Conservation (phyloP, 768 basidiomycete genomes). For the Suillus americanus region DNA sequence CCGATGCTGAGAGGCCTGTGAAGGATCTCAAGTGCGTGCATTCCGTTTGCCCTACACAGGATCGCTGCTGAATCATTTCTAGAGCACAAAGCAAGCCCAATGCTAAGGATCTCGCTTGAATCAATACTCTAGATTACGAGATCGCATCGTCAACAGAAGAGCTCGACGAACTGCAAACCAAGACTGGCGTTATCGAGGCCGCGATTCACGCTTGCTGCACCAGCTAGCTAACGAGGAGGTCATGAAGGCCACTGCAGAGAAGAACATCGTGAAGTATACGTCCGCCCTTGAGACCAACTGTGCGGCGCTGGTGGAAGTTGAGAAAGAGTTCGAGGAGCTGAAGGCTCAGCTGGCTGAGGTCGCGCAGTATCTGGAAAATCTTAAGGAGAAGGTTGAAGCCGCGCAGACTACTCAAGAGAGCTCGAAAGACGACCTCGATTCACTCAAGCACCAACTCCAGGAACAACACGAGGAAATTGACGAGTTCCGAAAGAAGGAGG, state of each 20-base stretch:
- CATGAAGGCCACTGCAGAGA: conserved; percentile 62
- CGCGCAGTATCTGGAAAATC: conserved; percentile 53
- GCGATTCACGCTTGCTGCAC: too few relatives aligned
- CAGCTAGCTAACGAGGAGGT: too few relatives aligned
- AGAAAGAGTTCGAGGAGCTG: conserved; percentile 64
- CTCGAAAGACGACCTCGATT: conserved; percentile 36
- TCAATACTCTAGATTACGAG: too few relatives aligned
- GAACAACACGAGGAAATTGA: conserved; percentile 81
- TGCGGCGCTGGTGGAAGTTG: conserved; percentile 56
- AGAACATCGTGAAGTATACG: conserved; percentile 71
- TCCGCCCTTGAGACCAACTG: conserved; percentile 55
- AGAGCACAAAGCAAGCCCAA: too few relatives aligned
- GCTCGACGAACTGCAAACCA: too few relatives aligned
- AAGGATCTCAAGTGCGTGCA: too few relatives aligned
- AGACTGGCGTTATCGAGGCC: too few relatives aligned
- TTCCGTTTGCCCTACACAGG: too few relatives aligned
- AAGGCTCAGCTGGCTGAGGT: conserved; percentile 60
- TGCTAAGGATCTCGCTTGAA: too few relatives aligned
- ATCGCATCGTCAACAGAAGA: too few relatives aligned
- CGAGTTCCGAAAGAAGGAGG: conserved; percentile 82
- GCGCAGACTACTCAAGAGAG: conserved; percentile 77
- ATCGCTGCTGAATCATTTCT: too few relatives aligned
- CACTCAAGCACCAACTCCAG: conserved; percentile 72
- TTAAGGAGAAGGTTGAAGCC: conserved; percentile 68
- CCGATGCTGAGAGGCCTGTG: too few relatives aligned